Base-by-base conservation (phyloP, 2,329 filamentous ascomycete genomes). In the Trichoderma gracile region DNA sequence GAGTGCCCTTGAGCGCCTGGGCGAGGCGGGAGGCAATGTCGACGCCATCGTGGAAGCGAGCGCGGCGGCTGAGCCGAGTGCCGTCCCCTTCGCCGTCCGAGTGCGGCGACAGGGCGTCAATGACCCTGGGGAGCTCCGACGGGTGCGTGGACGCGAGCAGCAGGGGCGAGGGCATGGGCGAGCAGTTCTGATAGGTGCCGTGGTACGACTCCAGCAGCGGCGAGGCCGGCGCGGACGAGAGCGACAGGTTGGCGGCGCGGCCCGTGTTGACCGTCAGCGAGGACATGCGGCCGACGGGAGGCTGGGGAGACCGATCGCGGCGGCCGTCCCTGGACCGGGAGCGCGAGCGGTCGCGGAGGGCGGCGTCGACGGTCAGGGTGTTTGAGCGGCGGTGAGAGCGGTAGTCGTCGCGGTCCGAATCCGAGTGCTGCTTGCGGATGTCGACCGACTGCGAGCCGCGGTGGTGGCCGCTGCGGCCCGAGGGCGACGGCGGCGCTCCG, bases 131-230 rank as follows among this genome's bases (percentile, higher is more conserved):
- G 23, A 86, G 84, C 10, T 87, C 81, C 42, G 83, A 80, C 33
- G 81, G 76, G 54, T 69, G 63, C 19, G 80, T 73, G 1, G 80
- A 78, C 3, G 86, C 76, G 4, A 87, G 72, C 71, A 88, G 81
- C 25, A 93, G 80, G 0, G 93, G 92, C 0, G 93, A 93, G 0
- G 93, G 93, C 92, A 97, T 97, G 0, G 94, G 93, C 0, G 93
- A 97, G 71, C 96, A 91, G 65, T 91, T 92, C 76, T 98, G 94
- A 71, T 96, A 98, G 0, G 93, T 97, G 45, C 94, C 94, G 67
- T 89, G 90, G 77, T 98, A 98, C 0, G 95, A 89, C 77, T 98
- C 94, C 2, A 97, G 85, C 56, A 98, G 81, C 0, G 94, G 95
- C 67, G 92, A 97, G 1, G 86, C 86, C 0, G 93, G 92, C 1